These are phyloP conservation scores for Melianthus villosus DNA, from an alignment of 441 rosid species.

Conservation along the genomic window DNA sequence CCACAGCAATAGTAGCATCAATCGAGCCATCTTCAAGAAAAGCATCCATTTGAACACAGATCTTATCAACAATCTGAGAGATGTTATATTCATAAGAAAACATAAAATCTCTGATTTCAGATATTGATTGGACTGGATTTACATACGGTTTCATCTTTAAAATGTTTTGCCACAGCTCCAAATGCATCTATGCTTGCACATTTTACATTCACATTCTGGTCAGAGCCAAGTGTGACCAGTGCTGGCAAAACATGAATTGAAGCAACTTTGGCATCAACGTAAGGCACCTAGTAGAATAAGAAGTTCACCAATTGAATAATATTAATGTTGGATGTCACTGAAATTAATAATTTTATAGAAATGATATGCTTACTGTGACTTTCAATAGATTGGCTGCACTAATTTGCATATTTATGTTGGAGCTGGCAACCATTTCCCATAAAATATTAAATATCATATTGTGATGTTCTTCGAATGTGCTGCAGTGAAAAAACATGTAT, in stretches of 20 bases:
- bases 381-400: conserved; percentile 61
- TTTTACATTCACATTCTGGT: conserved; percentile 81
- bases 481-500: conserved; percentile 24
- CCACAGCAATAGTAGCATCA: conserved; percentile 82
- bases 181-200: conserved; percentile 94
- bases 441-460: conserved; percentile 57
- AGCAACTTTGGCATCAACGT: conserved; percentile 63
- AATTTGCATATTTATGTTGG: conserved; percentile 59
- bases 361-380: conserved; percentile 49
- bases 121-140: not conserved
- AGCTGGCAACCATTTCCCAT: conserved; percentile 96
- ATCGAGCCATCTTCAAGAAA: conserved; percentile 97
- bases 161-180: conserved; percentile 92
- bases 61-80: conserved; percentile 87
- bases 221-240: conserved; percentile 88
- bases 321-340: conserved; percentile 5
- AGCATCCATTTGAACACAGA: conserved; percentile 97
- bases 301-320: conserved; percentile 6
- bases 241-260: conserved; percentile 83
- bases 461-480: conserved; percentile 77
- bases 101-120: no score
- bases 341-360: conserved; percentile 7
- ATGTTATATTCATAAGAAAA: conserved; percentile 9
- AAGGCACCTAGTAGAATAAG: conserved; percentile 45
- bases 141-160: conserved; percentile 71